Percentiles rank a stretch among this genome's conserved stretches.
Evolutionary conservation across 1,284 basidiomycete species (phyloP).

Genomic region (Coniferiporia sulphurascens): DNA sequence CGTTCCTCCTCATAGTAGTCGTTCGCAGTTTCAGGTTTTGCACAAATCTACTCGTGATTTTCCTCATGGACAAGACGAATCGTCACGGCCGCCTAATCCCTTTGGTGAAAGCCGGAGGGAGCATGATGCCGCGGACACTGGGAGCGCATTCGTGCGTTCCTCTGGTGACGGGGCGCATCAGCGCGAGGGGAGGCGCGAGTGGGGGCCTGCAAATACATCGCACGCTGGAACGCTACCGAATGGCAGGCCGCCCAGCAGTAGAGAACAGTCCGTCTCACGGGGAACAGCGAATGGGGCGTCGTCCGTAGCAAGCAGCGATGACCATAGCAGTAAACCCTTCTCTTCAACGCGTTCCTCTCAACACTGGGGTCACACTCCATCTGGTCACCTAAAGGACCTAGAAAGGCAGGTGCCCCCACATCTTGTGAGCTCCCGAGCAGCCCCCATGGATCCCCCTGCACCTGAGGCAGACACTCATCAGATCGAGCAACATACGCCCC

Average conservation of each 20-base stretch:
- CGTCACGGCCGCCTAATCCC: conserved; percentile 1
- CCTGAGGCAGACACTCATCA: not conserved
- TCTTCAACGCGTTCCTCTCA: conserved; percentile 1
- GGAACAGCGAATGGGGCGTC: conserved; percentile 5
- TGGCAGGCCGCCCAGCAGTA: not conserved
- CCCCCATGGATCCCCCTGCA: not conserved
- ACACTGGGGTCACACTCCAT: conserved; percentile 30
- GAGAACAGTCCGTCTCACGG: conserved; percentile 4
- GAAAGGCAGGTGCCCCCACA: conserved; percentile 39
- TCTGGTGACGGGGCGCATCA: not conserved
- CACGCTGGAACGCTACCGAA: not conserved
- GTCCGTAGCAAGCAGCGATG: conserved; percentile 10
- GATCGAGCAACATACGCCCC: not conserved
- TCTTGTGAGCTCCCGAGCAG: conserved; percentile 20
- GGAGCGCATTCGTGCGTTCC: not conserved
- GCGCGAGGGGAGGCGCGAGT: not conserved
- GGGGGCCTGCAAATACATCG: not conserved
- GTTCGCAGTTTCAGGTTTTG: conserved; percentile 41
- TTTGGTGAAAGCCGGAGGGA: not conserved
- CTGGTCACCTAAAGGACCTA: conserved; percentile 21
- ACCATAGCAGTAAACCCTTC: conserved; percentile 1
- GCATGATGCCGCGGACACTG: not conserved
- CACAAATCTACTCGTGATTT: conserved; percentile 37
- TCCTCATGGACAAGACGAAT: conserved; percentile 27
- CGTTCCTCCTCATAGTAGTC: conserved; percentile 36